Conservation (phyloP, 2,329 filamentous ascomycete genomes). For the Diaporthe citrichinensis region DNA sequence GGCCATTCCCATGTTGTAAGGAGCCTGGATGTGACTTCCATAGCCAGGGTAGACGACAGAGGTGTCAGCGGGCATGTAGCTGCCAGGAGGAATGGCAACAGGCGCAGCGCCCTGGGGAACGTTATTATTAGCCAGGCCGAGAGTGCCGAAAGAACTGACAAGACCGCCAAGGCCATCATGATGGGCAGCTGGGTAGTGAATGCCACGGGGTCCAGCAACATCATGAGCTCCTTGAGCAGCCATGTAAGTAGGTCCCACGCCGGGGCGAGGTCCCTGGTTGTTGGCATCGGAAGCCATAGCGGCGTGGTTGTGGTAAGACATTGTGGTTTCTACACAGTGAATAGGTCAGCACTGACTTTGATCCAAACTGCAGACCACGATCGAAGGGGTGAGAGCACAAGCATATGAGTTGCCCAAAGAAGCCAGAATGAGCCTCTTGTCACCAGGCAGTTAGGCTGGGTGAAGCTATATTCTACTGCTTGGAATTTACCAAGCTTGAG, state of each 20-base stretch:
- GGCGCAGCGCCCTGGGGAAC: conserved; percentile 44
- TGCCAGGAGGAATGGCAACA: conserved; percentile 41
- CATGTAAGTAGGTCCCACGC: conserved; percentile 43
- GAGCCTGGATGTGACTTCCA: conserved; percentile 40
- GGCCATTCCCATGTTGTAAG: conserved; percentile 39
- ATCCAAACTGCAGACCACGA: neutral
- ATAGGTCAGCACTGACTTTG: conserved; percentile 35
- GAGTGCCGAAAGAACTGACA: conserved; percentile 43
- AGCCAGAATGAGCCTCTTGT: neutral
- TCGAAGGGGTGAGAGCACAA: neutral
- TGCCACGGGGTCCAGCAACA: conserved; percentile 43
- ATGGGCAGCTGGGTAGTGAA: conserved; percentile 45
- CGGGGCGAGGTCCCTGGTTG: conserved; percentile 44
- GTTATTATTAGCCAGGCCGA: conserved; percentile 44
- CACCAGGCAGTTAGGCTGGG: too few species aligned
- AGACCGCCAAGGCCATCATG: conserved; percentile 42
- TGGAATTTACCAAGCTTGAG: too few species aligned
- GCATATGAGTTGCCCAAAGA: neutral
- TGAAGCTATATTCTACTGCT: neutral
- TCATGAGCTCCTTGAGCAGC: conserved; percentile 46
- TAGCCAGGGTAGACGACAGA: conserved; percentile 45
- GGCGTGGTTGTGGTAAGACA: conserved; percentile 45
- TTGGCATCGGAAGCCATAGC: conserved; percentile 46
- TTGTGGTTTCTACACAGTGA: conserved; percentile 40
- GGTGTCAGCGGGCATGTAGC: conserved; percentile 46